Evolutionary conservation across 345 rosid species (phyloP), one percentile per base, ranked within the genome.

Genomic region (Draba incana): DNA sequence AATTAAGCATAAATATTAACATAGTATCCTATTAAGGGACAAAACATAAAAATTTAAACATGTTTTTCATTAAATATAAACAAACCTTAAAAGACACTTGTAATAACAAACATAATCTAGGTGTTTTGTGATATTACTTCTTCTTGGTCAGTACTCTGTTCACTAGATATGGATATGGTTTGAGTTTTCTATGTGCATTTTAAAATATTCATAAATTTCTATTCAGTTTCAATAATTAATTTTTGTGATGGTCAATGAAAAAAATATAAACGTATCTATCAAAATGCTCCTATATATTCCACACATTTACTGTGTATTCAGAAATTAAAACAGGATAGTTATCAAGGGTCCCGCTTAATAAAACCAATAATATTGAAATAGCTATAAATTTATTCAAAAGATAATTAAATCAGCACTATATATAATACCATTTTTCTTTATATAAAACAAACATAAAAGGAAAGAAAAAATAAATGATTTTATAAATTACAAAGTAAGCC

Each of bases 341-440:
- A 46, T 62, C 57, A 45, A 53, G 62, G 62, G 68, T 62, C 68
- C 75, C 62, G 6, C 46, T 35, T 31, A 23, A 43, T 33, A 20
- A 20, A 69, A 28, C 3, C 35, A 10, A 38, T 13, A 42, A 20
- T 12, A 51, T 61, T 42, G 53, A 50, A 51, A 5, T 12, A 28
- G 51, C 44, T 50, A 39, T 41, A 31, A 31, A 5, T 31, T 33
- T 6, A 33, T 1, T 33, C 37, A 33, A 33, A 33, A 33, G 37
- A 33, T 33, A 33, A 6, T 33, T 6, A 33, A 33, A 33, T 4
- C 51, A 69, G 12, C 52, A 2, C 7, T 16, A 42, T 4, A 10
- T 38, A 49, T 16, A 8, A 23, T 6, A 35, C 8, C 8, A 35
- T 35, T 35, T 35, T 37, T 15, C 1, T n/a, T 14, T 56, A 24